phyloP scores from a whole-genome alignment of 1,139 yeast genomes.

The Meyerozyma carpophila region DNA sequence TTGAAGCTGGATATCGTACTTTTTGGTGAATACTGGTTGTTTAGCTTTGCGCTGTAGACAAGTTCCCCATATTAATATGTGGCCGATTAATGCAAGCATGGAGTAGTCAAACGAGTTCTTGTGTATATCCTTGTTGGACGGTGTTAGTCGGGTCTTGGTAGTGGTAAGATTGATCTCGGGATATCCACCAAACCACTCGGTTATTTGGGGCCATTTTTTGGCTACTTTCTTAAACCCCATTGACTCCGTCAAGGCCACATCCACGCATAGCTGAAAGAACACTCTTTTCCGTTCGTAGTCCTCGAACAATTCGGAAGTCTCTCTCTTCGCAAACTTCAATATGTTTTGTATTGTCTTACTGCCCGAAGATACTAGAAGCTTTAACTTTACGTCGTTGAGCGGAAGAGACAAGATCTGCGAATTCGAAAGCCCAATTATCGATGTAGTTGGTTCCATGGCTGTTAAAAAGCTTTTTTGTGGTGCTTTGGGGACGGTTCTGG shows the following conservation, averaged over 20 bases:
- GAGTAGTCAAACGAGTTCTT: constrained; percentile 37
- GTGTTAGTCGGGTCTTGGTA: constrained; percentile 33
- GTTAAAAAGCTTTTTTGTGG: constrained; percentile 15
- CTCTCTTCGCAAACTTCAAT: constrained; percentile 22
- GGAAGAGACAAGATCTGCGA: constrained; percentile 31
- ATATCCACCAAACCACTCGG: constrained; percentile 27
- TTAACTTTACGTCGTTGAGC: constrained; percentile 35
- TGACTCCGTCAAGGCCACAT: constrained; percentile 37
- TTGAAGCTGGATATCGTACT: constrained; percentile 16
- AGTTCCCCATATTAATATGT: constrained; percentile 37
- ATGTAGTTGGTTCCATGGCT: constrained; percentile 30
- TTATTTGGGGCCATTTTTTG: constrained; percentile 22
- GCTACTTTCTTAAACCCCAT: constrained; percentile 30
- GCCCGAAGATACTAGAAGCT: constrained; percentile 28
- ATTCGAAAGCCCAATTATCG: constrained; percentile 38
- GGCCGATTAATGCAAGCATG: constrained; percentile 36
- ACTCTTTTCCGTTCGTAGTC: constrained; percentile 19
- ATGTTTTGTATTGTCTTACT: constrained; percentile 29
- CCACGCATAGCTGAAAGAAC: constrained; percentile 29
- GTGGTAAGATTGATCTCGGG: constrained; percentile 30
- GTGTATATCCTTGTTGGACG: constrained; percentile 30
- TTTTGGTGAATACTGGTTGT: constrained; percentile 13
- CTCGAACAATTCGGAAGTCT: constrained; percentile 23
- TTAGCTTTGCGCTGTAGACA: constrained; percentile 20
- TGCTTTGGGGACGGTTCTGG: neutral